Conservation (phyloP, 257 asterid genomes). For the Echium plantagineum region DNA sequence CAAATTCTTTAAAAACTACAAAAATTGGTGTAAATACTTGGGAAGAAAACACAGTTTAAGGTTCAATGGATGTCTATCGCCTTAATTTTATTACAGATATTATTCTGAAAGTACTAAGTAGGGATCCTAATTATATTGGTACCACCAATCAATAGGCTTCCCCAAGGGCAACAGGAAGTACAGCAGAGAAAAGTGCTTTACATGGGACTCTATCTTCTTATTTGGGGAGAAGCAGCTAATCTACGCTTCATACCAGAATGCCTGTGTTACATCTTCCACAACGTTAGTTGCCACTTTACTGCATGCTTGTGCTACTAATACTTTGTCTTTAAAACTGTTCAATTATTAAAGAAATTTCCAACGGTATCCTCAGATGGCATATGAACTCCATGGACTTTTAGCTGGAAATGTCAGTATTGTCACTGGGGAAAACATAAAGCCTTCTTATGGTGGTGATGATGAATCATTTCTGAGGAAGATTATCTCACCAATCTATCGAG, state of each 20-base stretch:
- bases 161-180: slow-evolving; percentile 67
- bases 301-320: not conserved
- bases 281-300: slow-evolving; percentile 44
- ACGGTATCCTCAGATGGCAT: slow-evolving; percentile 68
- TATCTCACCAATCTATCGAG: slow-evolving; percentile 79
- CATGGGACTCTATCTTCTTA: slow-evolving; percentile 96
- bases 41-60: slow-evolving; percentile 91
- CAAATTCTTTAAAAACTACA: slow-evolving; percentile 94
- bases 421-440: slow-evolving; percentile 96
- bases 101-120: slow-evolving; percentile 5
- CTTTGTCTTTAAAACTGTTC: not conserved
- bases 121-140: not conserved
- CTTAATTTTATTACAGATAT: slow-evolving; percentile 3
- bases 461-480: slow-evolving; percentile 85
- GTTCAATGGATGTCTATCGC: slow-evolving; percentile 27
- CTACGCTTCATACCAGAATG: slow-evolving; percentile 97
- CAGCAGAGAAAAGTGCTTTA: slow-evolving; percentile 90
- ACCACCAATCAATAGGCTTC: slow-evolving; percentile 48
- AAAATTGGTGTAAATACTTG: slow-evolving; percentile 93
- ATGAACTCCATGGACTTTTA: slow-evolving; percentile 94
- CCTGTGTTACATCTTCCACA: slow-evolving; percentile 93
- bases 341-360: slow-evolving; percentile 4
- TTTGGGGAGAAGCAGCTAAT: slow-evolving; percentile 99
- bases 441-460: slow-evolving; percentile 95
- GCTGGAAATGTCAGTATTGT: slow-evolving; percentile 99